phyloP scores from a whole-genome alignment of 2,329 filamentous ascomycete genomes.

The Aspergillus pseudotamarii region DNA sequence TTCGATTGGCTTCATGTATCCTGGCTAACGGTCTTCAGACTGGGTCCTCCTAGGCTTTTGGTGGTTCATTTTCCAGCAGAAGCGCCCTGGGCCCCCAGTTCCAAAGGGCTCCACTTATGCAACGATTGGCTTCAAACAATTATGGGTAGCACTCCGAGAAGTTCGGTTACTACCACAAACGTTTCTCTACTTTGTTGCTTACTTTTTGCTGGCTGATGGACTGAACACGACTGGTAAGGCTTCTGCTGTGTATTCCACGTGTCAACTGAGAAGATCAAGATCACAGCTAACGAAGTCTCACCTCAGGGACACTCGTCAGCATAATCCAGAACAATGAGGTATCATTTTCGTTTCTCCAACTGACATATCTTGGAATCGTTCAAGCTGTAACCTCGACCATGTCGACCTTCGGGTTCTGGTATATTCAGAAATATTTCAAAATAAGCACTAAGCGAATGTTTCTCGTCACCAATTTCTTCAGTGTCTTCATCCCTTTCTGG shows the following conservation, averaged over 20 bases:
- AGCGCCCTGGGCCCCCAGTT: slow-evolving; percentile 41
- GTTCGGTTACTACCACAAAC: slow-evolving; percentile 44
- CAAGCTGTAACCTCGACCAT: slow-evolving; percentile 42
- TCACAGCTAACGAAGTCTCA: neutral
- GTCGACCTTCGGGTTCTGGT: slow-evolving; percentile 48
- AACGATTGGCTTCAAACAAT: slow-evolving; percentile 48
- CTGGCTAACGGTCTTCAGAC: slow-evolving; percentile 26
- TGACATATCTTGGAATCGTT: slow-evolving; percentile 46
- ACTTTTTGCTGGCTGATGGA: slow-evolving; percentile 47
- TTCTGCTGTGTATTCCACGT: neutral
- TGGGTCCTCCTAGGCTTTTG: slow-evolving; percentile 47
- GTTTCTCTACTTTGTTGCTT: slow-evolving; percentile 46
- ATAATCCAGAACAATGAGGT: slow-evolving; percentile 47
- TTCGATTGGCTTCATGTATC: neutral
- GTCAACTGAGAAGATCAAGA: neutral
- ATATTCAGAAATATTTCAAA: slow-evolving; percentile 45
- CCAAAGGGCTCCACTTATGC: slow-evolving; percentile 44
- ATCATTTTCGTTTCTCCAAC: slow-evolving; percentile 45
- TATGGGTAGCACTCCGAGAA: slow-evolving; percentile 42
- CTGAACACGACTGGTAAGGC: slow-evolving; percentile 43
- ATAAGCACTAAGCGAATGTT: slow-evolving; percentile 48
- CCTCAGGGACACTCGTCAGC: slow-evolving; percentile 36
- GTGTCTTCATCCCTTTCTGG: slow-evolving; percentile 46
- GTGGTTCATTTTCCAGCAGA: slow-evolving; percentile 49
- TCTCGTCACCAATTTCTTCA: slow-evolving; percentile 46